Percentiles rank a stretch among this genome's conserved stretches.
These are phyloP conservation scores for Jaenimonas drosophilae DNA, from an alignment of 208 protist species.

Conservation along the genomic window DNA sequence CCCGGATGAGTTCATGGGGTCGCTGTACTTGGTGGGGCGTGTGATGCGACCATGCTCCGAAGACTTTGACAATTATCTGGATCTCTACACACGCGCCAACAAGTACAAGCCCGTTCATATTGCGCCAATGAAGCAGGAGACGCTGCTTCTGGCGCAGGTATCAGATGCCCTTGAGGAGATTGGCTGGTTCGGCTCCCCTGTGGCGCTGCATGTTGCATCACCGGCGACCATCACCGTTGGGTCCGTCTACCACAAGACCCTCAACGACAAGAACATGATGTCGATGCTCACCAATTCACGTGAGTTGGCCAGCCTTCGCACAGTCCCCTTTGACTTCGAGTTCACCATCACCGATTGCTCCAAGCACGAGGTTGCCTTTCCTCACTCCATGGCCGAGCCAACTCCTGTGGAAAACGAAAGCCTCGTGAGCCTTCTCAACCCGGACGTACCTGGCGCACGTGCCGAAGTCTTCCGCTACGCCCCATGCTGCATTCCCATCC, in stretches of 20 bases:
- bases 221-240: constrained; percentile 16
- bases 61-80: constrained; percentile 79
- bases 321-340: constrained; percentile 41
- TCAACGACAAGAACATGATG: constrained; percentile 41
- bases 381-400: constrained; percentile 17
- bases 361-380: constrained; percentile 67
- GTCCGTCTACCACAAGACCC: constrained; percentile 38
- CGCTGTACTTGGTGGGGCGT: constrained; percentile 56
- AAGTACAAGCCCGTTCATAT: constrained; percentile 74
- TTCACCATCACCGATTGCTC: constrained; percentile 48
- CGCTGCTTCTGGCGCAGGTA: constrained; percentile 49
- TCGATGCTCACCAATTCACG: constrained; percentile 36
- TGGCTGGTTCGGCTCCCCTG: constrained; percentile 56
- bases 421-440: constrained; percentile 54
- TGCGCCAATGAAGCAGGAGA: constrained; percentile 79
- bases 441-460: constrained; percentile 48
- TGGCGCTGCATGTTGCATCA: no score
- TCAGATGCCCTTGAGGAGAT: constrained; percentile 80
- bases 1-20: constrained; percentile 62
- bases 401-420: constrained; percentile 78
- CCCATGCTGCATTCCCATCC: constrained; percentile 73
- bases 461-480: constrained; percentile 48
- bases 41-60: constrained; percentile 62
- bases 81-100: constrained; percentile 71
- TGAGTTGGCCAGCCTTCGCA: constrained; percentile 23